phyloP scores from a whole-genome alignment of 805 yeast species.

The Lachancea mirantina region DNA sequence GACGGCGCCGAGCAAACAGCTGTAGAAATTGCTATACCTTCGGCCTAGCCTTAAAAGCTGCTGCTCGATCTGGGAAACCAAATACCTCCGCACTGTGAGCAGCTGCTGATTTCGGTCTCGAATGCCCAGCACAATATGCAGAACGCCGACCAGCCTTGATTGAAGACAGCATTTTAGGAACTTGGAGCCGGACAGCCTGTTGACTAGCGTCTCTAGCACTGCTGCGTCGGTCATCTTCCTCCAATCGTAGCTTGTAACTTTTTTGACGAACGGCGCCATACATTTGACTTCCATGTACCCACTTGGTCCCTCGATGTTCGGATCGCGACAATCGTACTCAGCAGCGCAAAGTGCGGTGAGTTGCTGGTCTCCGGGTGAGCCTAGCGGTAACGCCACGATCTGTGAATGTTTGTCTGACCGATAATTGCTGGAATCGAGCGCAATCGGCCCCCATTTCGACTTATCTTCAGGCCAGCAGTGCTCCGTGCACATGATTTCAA shows the following conservation, averaged over 20 bases:
- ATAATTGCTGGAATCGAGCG: too few species aligned
- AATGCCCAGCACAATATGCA: constrained; percentile 3
- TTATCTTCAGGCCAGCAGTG: constrained; percentile 3
- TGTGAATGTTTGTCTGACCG: too few species aligned
- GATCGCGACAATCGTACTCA: constrained; percentile 5
- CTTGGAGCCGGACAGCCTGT: background rate
- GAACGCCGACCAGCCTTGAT: constrained; percentile 5
- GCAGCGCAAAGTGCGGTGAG: constrained; percentile 3
- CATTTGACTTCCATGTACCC: constrained; percentile 5
- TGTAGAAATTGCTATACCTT: constrained; percentile 1
- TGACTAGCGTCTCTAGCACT: constrained; percentile 1
- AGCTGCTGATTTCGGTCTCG: background rate
- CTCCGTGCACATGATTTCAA: constrained; percentile 4
- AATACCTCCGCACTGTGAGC: constrained; percentile 4
- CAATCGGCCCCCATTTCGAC: constrained; percentile 1
- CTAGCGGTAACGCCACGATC: constrained; percentile 1
- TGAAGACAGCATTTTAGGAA: constrained; percentile 7
- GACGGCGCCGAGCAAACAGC: constrained; percentile 1
- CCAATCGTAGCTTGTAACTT: constrained; percentile 1
- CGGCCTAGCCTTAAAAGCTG: background rate
- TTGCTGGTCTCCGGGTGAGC: background rate
- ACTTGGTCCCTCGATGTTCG: background rate
- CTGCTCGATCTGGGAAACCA: constrained; percentile 2
- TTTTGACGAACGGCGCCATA: constrained; percentile 1
- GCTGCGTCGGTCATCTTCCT: background rate